Evolutionary conservation across 257 asterid species (phyloP).

Genomic region (Ligustrum vulgare): DNA sequence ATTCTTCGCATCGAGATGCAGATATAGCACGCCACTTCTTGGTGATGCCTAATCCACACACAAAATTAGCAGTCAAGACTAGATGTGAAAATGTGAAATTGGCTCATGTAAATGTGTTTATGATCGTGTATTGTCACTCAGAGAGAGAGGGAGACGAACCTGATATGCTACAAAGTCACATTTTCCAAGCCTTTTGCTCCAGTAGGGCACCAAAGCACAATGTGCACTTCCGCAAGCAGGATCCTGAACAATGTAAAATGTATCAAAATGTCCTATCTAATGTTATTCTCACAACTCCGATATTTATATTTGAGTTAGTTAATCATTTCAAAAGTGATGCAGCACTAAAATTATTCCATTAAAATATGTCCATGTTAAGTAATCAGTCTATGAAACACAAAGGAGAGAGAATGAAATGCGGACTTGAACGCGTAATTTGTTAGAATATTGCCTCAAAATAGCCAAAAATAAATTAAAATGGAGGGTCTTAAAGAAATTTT

Average conservation of each 20-base stretch:
- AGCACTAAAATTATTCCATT: neutral
- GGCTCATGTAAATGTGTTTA: neutral
- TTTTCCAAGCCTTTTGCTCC: constrained; percentile 85
- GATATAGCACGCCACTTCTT: constrained; percentile 66
- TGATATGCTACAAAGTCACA: constrained; percentile 63
- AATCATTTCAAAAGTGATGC: no score
- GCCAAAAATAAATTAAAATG: neutral
- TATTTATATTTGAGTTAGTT: no score
- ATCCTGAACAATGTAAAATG: constrained; percentile 54
- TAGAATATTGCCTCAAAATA: neutral
- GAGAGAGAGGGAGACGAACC: constrained; percentile 33
- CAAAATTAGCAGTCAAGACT: no score
- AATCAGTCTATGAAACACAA: neutral
- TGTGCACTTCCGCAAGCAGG: constrained; percentile 92
- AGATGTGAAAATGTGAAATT: no score
- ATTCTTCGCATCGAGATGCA: constrained; percentile 64
- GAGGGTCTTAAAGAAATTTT: neutral
- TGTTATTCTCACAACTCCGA: no score
- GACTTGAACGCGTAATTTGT: neutral
- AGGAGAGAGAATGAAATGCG: neutral
- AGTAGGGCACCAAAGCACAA: constrained; percentile 75
- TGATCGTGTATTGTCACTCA: neutral
- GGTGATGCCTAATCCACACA: constrained; percentile 64
- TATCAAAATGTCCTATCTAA: no score
- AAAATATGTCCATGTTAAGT: neutral